Conservation (phyloP, 1,139 yeast genomes). For the Candida mesenterica region DNA sequence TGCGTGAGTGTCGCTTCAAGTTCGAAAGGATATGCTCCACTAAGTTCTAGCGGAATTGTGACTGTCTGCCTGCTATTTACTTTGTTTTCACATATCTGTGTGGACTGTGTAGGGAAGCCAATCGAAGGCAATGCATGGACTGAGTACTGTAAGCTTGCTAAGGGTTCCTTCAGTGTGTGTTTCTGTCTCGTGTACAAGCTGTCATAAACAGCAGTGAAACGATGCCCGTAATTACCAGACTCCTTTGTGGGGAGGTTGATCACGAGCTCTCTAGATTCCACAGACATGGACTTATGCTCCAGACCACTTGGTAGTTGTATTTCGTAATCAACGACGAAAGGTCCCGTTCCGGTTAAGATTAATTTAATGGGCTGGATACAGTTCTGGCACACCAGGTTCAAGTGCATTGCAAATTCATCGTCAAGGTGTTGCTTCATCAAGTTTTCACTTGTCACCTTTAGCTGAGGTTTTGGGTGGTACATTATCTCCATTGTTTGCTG, state of each 20-base stretch:
- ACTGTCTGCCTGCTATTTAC: slow-evolving; percentile 19
- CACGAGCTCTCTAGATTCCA: slow-evolving; percentile 24
- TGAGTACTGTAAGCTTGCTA: slow-evolving; percentile 53
- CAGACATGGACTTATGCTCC: slow-evolving; percentile 34
- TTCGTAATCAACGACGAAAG: slow-evolving; percentile 71
- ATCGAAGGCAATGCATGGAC: slow-evolving; percentile 64
- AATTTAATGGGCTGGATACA: slow-evolving; percentile 26
- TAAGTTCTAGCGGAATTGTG: slow-evolving; percentile 52
- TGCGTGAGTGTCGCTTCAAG: slow-evolving; percentile 54
- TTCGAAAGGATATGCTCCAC: slow-evolving; percentile 66
- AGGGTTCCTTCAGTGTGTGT: slow-evolving; percentile 21
- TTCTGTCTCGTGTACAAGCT: slow-evolving; percentile 55
- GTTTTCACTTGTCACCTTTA: slow-evolving; percentile 24
- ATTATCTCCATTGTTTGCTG: slow-evolving; percentile 35
- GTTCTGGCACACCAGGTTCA: slow-evolving; percentile 36
- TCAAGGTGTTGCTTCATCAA: slow-evolving; percentile 20
- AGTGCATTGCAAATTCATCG: slow-evolving; percentile 17
- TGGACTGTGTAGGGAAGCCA: slow-evolving; percentile 45
- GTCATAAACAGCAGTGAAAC: slow-evolving; percentile 65
- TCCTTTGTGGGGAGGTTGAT: slow-evolving; percentile 35
- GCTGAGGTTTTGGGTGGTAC: slow-evolving; percentile 57
- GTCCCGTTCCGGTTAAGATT: slow-evolving; percentile 56
- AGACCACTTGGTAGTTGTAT: slow-evolving; percentile 59
- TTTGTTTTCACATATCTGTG: slow-evolving; percentile 57
- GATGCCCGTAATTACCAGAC: slow-evolving; percentile 61